Base-by-base conservation (phyloP, 1,139 yeast genomes). In the Debaryomyces udenii region DNA sequence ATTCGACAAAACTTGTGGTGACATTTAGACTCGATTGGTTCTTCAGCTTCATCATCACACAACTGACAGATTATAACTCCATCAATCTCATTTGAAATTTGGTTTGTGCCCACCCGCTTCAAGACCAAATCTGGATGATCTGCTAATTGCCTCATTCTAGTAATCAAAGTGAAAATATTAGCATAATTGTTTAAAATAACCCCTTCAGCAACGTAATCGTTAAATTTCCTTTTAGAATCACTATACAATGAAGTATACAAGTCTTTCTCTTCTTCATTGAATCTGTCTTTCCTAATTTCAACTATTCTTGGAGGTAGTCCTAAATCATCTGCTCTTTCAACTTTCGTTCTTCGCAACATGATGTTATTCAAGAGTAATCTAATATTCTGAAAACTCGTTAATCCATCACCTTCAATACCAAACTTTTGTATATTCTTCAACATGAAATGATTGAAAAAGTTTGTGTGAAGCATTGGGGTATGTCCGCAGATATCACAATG, bases 1-100 rank as follows among this genome's bases (percentile, higher is more conserved):
- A 93, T 74, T 29, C 99, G 77, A 59, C 99, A 93, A 58, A 93
- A 93, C 43, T 80, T 78, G 56, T 93, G 99, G 52, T 87, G 96
- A 59, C 99, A 93, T 58, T 85, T 86, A 2, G 96, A 86, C 59
- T 87, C 91, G 37, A 94, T 89, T 0, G 99, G 96, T 48, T 93
- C 99, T 61, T 93, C 98, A 0, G 99, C 96, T 62, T 90, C 97
- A 57, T 94, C 99, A 52, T 91, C 98, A 65, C 99, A 94, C 20
- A 93, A 62, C 51, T 88, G 94, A 59, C 99, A 93, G 35, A 94
- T 85, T 20, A 90, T 76, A 1, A 85, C 83, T 10, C 89, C 90
- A 14, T 71, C 73, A 3, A 68, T 55, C 7, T 62, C 66, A 9
- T 51, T 53, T 2, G 68, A 50, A 2, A 69, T 60, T 9, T 68